A percentile compares a stretch with the other conserved stretches of the same genome.
Evolutionary conservation across 371 early-diverging fungal species (phyloP).

Genomic region (Syncephalastrum monosporum): DNA sequence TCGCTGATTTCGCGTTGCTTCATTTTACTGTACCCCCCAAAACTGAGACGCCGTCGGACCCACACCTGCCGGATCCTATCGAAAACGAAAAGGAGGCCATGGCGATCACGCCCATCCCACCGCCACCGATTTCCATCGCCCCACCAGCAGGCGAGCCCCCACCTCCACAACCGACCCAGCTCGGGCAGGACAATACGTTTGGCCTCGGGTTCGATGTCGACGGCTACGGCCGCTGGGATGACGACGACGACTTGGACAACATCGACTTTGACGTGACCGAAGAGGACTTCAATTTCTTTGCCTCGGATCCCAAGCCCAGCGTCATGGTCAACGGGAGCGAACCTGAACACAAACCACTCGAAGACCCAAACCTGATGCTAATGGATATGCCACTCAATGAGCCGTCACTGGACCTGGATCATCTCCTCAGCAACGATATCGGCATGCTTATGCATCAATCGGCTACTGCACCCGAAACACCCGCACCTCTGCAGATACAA

Average conservation of each 20-base stretch:
- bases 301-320: conserved; percentile 8
- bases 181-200: conserved; percentile 4
- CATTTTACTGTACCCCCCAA: conserved; percentile 6
- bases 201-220: conserved; percentile 13
- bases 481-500: background rate
- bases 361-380: conserved; percentile 1
- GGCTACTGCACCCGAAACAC: background rate
- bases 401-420: background rate
- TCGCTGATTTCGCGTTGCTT: conserved; percentile 11
- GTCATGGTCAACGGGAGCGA: background rate
- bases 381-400: conserved; percentile 1
- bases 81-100: conserved; percentile 1
- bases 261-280: conserved; percentile 48
- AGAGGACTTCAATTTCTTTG: conserved; percentile 51
- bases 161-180: too few relatives aligned
- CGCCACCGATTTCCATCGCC: background rate
- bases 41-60: too few relatives aligned
- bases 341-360: background rate
- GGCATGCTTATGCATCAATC: background rate
- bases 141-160: background rate
- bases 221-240: conserved; percentile 28
- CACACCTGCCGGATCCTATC: too few relatives aligned
- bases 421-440: conserved; percentile 3
- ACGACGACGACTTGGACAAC: conserved; percentile 40
- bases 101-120: background rate